Conservation (phyloP, 345 rosid genomes). For the Rhodamnia rubescens region DNA sequence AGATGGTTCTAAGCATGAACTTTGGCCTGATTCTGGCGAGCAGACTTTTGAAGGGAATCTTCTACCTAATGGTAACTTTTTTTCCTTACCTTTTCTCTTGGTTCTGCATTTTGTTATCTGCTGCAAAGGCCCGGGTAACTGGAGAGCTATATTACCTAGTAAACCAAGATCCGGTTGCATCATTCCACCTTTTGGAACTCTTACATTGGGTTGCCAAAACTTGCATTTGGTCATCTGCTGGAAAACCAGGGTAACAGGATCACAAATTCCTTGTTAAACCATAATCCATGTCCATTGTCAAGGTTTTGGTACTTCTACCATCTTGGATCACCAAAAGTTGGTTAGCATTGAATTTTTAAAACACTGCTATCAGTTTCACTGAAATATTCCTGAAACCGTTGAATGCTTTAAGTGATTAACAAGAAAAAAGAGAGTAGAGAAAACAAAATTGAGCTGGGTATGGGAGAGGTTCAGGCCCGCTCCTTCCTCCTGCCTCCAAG, state of each 20-base stretch:
- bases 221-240: neutral
- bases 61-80: conserved; percentile 53
- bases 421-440: neutral
- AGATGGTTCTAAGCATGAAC: conserved; percentile 69
- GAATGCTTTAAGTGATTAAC: neutral
- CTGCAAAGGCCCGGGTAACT: neutral
- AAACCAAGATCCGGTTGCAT: neutral
- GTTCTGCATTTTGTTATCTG: neutral
- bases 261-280: neutral
- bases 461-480: neutral
- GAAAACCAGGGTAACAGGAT: neutral
- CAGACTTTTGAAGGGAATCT: conserved; percentile 41
- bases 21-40: conserved; percentile 64
- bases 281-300: neutral
- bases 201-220: neutral
- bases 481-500: neutral
- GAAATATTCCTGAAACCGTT: neutral
- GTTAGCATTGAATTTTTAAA: neutral
- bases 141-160: neutral
- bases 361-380: neutral
- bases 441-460: neutral
- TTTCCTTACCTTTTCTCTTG: neutral
- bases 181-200: neutral
- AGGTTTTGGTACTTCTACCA: neutral
- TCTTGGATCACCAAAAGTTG: neutral